A percentile compares a stretch with the other conserved stretches of the same genome.
Conservation (phyloP, 305 asterid species). For the Fraxinus nigra region DNA sequence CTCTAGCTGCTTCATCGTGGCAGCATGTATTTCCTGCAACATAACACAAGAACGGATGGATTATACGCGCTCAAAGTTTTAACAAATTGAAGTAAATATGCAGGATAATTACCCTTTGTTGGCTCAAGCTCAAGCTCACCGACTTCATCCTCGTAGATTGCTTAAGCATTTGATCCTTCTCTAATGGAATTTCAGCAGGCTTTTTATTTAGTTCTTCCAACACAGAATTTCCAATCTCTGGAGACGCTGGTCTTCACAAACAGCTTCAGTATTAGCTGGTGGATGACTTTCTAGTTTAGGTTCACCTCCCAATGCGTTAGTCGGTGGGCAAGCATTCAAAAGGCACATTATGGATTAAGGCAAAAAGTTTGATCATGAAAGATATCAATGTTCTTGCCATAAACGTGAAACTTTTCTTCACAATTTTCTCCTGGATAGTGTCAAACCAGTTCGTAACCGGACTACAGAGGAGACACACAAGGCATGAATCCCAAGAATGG, state of each 20-base stretch:
- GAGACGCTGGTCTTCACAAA: constrained; percentile 51
- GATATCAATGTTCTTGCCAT: constrained; percentile 47
- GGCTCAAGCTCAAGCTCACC: constrained; percentile 61
- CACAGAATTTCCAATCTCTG: constrained; percentile 60
- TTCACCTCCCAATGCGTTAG: constrained; percentile 31
- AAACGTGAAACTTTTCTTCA: constrained; percentile 33
- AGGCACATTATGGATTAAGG: constrained; percentile 37
- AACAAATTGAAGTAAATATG: background rate
- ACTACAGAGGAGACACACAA: constrained; percentile 40
- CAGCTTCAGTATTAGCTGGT: constrained; percentile 29
- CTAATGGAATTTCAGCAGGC: constrained; percentile 74
- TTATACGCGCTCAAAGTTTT: constrained; percentile 2
- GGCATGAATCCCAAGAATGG: constrained; percentile 10
- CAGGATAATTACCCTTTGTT: constrained; percentile 66
- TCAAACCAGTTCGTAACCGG: constrained; percentile 40
- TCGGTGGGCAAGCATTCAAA: constrained; percentile 30
- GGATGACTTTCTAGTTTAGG: constrained; percentile 29
- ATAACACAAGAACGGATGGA: background rate
- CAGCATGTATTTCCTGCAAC: constrained; percentile 37
- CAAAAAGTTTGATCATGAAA: constrained; percentile 34
- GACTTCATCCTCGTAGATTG: constrained; percentile 82
- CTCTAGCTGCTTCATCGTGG: too few relatives aligned
- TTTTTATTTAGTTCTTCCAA: constrained; percentile 71
- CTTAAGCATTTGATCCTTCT: constrained; percentile 78
- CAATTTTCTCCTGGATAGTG: constrained; percentile 43